phyloP scores from a whole-genome alignment of 768 basidiomycete species.

The Wakefieldia striispora region DNA sequence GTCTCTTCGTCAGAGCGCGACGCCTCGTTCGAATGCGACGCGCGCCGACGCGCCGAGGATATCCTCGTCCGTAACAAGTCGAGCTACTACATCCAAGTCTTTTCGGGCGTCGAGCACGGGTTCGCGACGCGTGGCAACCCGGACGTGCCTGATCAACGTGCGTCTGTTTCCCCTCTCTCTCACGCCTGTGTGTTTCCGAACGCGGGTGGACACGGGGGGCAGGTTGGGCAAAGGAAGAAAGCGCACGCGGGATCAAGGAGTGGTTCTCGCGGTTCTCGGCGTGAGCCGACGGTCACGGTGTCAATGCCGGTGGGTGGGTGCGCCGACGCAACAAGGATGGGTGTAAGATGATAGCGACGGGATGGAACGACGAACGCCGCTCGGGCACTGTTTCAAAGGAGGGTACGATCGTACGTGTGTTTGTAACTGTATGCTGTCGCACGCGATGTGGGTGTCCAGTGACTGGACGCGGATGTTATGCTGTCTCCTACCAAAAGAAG shows the following conservation, averaged over 20 bases:
- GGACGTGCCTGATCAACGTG: conserved; percentile 18
- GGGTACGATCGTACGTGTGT: too few species aligned
- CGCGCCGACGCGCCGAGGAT: conserved; percentile 54
- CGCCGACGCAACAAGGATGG: too few species aligned
- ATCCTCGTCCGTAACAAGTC: conserved; percentile 47
- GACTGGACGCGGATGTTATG: too few species aligned
- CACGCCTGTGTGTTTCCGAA: background rate
- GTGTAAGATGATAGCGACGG: too few species aligned
- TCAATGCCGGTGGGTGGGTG: too few species aligned
- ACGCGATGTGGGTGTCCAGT: conserved; percentile 24
- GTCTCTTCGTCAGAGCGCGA: conserved; percentile 44
- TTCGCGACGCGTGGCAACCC: conserved; percentile 20
- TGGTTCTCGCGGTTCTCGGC: conserved; percentile 47
- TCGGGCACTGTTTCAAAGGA: too few species aligned
- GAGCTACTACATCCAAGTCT: conserved; percentile 54
- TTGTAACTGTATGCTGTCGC: too few species aligned
- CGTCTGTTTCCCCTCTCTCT: background rate
- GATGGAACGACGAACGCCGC: too few species aligned
- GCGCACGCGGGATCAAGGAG: conserved; percentile 42
- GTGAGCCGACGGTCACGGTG: background rate
- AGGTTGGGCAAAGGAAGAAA: conserved; percentile 63
- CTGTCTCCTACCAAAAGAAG: too few species aligned
- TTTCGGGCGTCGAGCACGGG: conserved; percentile 39
- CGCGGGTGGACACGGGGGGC: background rate
- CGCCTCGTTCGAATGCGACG: conserved; percentile 44